Evolutionary conservation across 169 alveolate species (phyloP), one percentile per base, ranked within the genome.

Genomic region (Prorocentrum cordatum): DNA sequence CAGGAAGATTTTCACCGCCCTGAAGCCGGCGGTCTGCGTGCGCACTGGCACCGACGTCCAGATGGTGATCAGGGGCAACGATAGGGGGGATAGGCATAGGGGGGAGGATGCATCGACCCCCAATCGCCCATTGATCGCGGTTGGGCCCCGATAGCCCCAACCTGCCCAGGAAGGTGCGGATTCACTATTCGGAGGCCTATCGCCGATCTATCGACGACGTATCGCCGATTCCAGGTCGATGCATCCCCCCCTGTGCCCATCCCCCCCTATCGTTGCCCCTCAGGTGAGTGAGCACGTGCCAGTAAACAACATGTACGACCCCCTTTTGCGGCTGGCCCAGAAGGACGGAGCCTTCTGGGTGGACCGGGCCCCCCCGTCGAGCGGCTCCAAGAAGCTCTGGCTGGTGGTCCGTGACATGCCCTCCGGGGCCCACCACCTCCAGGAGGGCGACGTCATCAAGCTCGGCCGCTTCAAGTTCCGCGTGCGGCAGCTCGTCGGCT

Each of bases 381-480:
- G 80, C 68, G 64, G 75, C 91, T 82, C 91, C 33, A 82, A 82
- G 94, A 96, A 96, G 80, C 93, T 96, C 70, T 96, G 98, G 98
- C 91, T 96, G 54, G 95, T 96, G 0, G 98, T 96, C 38, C 89
- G 97, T 12, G 95, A 96, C 54, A 87, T 96, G 39, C 96, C 96
- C 36, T 90, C 93, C 70, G 93, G 95, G 83, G 85, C 94, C 67
- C 94, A 89, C 91, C 92, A 95, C 31, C 71, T 96, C 80, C 96
- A 95, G 47, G 98, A 96, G 91, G 95, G 96, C 87, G 99, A 97
- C 91, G 90, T 95, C 77, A 95, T 97, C 79, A 97, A 96, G 75
- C 93, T 97, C 45, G 99, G 99, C 18, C 93, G 99, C 26, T 97
- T 95, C 92, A 94, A 97, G 61, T 94, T 97, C 67, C 92, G 96